Base-by-base conservation (phyloP, 371 early-diverging fungal genomes). In the Zychaea mexicana region DNA sequence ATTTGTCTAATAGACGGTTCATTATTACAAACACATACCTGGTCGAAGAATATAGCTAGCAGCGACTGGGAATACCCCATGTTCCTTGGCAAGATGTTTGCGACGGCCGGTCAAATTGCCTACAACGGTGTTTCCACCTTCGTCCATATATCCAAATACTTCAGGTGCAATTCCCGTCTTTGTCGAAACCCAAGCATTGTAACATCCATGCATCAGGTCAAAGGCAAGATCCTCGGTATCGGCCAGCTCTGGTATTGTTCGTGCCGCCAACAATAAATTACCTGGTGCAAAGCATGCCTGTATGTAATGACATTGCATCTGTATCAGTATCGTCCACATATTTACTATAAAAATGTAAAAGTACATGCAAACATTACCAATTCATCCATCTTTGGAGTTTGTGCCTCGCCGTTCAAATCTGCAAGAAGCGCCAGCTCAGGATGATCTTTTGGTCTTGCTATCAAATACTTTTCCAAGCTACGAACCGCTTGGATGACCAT, bases 151-250 rank as follows among this genome's bases (percentile, higher is more conserved):
- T 2, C 71, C 69, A 61, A 77, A 80, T 6, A 71, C 60, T 46
- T 80, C 81, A 8, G 81, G 78, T 1, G 81, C 81, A 13, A 80
- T 46, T 2, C 81, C 81, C 3, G 81, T 80, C 2, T 52, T 46
- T 1, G 76, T 75, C 6, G 71, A 65, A 52, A 64, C 62, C 81
- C 81, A 81, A 5, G 76, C 81, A 52, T 64, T 70, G 31, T 71
- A 77, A 31, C 81, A 81, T 15, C 78, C 76, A 27, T 69, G 59
- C 71, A 77, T 67, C n/a, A 81, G 27, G 2, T 69, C 59, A n/a
- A 55, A 31, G 0, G 78, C 81, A 13, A 65, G 33, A 2, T 21
- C 27, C 52, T 75, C 81, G 7, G 74, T 38, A 26, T 70, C 57
- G 10, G 53, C 22, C 24, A 72, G 66, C 12, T 71, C 64, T 2